phyloP scores from a whole-genome alignment of 2,329 filamentous ascomycete genomes.

The Rutstroemia sydowiana region DNA sequence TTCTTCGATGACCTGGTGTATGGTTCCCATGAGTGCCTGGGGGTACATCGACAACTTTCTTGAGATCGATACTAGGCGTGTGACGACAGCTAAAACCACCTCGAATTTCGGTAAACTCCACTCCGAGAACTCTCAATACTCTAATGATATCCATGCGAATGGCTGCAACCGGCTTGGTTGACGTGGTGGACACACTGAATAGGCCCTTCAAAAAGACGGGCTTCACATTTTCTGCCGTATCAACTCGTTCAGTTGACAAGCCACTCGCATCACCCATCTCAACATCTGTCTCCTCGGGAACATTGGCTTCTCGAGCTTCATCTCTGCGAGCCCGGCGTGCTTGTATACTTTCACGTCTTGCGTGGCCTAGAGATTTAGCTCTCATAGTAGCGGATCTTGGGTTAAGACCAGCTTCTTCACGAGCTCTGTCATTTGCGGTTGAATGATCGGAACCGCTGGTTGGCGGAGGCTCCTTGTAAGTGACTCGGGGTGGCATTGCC shows the following conservation, averaged over 20 bases:
- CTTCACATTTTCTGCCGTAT: slow-evolving; percentile 74
- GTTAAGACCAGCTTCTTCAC: slow-evolving; percentile 33
- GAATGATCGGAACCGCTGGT: slow-evolving; percentile 78
- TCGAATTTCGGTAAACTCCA: slow-evolving; percentile 88
- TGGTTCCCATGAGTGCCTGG: slow-evolving; percentile 46
- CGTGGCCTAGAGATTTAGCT: slow-evolving; percentile 83
- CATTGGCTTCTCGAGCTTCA: slow-evolving; percentile 64
- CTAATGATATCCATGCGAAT: slow-evolving; percentile 88
- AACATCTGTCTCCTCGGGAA: slow-evolving; percentile 84
- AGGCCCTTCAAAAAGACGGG: slow-evolving; percentile 93
- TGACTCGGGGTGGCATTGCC: slow-evolving; percentile 40
- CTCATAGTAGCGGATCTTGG: slow-evolving; percentile 59
- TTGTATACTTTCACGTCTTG: slow-evolving; percentile 85
- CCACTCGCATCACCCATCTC: slow-evolving; percentile 61
- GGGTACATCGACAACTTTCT: slow-evolving; percentile 57
- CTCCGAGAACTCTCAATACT: slow-evolving; percentile 77
- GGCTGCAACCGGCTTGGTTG: slow-evolving; percentile 76
- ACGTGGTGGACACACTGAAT: slow-evolving; percentile 95
- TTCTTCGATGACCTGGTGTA: slow-evolving; percentile 57
- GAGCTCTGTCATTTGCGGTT: slow-evolving; percentile 43
- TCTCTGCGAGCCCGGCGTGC: slow-evolving; percentile 70
- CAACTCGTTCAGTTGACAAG: slow-evolving; percentile 52
- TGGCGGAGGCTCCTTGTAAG: slow-evolving; percentile 57
- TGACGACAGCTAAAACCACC: slow-evolving; percentile 89
- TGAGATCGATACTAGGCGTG: slow-evolving; percentile 79